Percentiles rank a stretch among this genome's conserved stretches.
Evolutionary conservation across 2,329 filamentous ascomycete species (phyloP).

Genomic region (Penicillium sp.): DNA sequence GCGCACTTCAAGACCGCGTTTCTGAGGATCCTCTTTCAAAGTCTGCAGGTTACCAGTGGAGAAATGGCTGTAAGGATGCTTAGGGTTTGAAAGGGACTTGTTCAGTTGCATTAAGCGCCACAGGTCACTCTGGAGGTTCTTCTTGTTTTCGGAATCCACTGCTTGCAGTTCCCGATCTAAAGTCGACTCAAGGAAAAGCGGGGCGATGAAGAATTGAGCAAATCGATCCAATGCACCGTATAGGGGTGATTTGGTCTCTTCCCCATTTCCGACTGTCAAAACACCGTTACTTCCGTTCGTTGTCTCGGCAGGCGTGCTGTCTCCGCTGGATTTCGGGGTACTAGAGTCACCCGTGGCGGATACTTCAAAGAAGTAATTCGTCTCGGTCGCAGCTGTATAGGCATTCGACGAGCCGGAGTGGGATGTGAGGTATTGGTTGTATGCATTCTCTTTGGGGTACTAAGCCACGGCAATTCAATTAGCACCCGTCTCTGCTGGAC

Average conservation of each 20-base stretch:
- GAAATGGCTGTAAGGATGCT: conserved; percentile 87
- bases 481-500: background rate
- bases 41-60: conserved; percentile 86
- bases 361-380: conserved; percentile 97
- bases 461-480: conserved; percentile 30
- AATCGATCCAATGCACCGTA: conserved; percentile 85
- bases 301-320: conserved; percentile 27
- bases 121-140: conserved; percentile 85
- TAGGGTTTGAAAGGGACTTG: conserved; percentile 80
- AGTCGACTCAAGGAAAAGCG: conserved; percentile 78
- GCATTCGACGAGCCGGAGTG: conserved; percentile 93
- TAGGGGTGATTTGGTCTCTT: conserved; percentile 53
- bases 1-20: conserved; percentile 75
- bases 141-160: conserved; percentile 95
- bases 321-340: conserved; percentile 29
- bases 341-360: conserved; percentile 64
- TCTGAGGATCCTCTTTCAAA: conserved; percentile 75
- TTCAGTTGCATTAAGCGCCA: conserved; percentile 86
- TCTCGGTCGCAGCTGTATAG: conserved; percentile 88
- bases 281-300: conserved; percentile 27
- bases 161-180: conserved; percentile 82
- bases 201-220: conserved; percentile 87
- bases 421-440: conserved; percentile 84
- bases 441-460: conserved; percentile 93
- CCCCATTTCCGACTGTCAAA: conserved; percentile 22